Evolutionary conservation across 805 yeast species (phyloP).

Genomic region (Starmerella sp.): DNA sequence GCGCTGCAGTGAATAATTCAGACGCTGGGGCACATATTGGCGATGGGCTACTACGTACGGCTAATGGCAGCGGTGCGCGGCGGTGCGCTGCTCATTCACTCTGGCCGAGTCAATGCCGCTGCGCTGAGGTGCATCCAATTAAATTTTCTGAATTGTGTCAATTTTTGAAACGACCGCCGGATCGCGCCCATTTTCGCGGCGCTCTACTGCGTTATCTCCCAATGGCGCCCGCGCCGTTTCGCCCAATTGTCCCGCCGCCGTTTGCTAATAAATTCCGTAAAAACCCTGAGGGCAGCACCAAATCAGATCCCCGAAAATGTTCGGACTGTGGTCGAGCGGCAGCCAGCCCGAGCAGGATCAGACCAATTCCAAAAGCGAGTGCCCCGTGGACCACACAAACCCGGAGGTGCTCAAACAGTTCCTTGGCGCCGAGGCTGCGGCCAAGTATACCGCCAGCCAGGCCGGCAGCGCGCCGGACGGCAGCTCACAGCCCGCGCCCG

Average conservation of each 20-base stretch:
- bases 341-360: not conserved
- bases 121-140: too few relatives aligned
- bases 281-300: not conserved
- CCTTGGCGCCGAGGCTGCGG: not conserved
- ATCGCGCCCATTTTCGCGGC: too few relatives aligned
- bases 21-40: not conserved
- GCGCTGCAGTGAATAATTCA: not conserved
- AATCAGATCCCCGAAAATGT: not conserved
- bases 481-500: not conserved
- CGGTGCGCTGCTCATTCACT: too few relatives aligned
- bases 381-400: constrained; percentile 21
- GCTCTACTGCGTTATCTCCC: not conserved
- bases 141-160: too few relatives aligned
- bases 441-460: not conserved
- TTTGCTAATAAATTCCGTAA: not conserved
- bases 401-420: constrained; percentile 19
- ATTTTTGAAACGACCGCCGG: too few relatives aligned
- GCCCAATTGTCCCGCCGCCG: not conserved
- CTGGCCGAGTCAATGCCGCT: too few relatives aligned
- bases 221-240: not conserved
- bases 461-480: not conserved
- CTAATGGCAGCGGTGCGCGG: not conserved
- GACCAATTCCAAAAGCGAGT: not conserved
- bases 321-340: not conserved
- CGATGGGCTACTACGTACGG: not conserved